Evolutionary conservation across 2,329 filamentous ascomycete genomes (phyloP).

Genomic region (Diaporthe citri): DNA sequence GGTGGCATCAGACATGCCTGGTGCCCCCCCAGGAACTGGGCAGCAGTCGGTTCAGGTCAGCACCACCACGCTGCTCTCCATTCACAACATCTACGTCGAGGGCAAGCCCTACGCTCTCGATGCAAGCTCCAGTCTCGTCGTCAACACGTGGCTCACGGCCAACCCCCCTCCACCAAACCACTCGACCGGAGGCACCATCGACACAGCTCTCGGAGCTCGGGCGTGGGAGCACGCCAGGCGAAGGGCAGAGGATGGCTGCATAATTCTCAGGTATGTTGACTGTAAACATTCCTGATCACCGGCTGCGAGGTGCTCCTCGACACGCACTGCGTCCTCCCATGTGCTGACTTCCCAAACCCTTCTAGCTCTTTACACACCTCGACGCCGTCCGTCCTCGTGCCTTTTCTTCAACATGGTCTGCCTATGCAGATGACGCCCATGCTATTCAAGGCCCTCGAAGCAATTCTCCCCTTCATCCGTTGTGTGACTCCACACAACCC

Average conservation of each 20-base stretch:
- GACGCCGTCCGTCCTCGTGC: slow-evolving; percentile 84
- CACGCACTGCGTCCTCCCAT: neutral
- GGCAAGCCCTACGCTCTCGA: slow-evolving; percentile 89
- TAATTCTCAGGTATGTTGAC: slow-evolving; percentile 83
- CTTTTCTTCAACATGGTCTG: slow-evolving; percentile 80
- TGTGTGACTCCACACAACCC: slow-evolving; percentile 91
- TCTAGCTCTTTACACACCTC: slow-evolving; percentile 87
- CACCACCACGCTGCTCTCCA: slow-evolving; percentile 88
- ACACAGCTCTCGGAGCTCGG: slow-evolving; percentile 80
- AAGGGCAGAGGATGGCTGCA: slow-evolving; percentile 94
- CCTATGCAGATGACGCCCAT: slow-evolving; percentile 83
- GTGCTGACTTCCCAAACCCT: slow-evolving; percentile 39
- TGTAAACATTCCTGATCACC: slow-evolving; percentile 36
- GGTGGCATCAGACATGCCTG: slow-evolving; percentile 72
- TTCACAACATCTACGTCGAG: slow-evolving; percentile 89
- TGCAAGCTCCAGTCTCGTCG: slow-evolving; percentile 88
- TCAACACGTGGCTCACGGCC: slow-evolving; percentile 95
- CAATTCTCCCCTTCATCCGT: slow-evolving; percentile 86
- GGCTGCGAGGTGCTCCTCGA: neutral
- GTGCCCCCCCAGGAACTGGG: slow-evolving; percentile 65
- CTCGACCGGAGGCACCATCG: slow-evolving; percentile 81
- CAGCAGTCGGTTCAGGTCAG: slow-evolving; percentile 85
- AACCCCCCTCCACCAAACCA: slow-evolving; percentile 77
- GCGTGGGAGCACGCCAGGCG: slow-evolving; percentile 97
- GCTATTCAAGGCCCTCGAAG: slow-evolving; percentile 83